Percentiles rank a stretch among this genome's conserved stretches.
These are phyloP conservation scores for Boletales sp. DNA, from an alignment of 768 basidiomycete species.

Conservation along the genomic window DNA sequence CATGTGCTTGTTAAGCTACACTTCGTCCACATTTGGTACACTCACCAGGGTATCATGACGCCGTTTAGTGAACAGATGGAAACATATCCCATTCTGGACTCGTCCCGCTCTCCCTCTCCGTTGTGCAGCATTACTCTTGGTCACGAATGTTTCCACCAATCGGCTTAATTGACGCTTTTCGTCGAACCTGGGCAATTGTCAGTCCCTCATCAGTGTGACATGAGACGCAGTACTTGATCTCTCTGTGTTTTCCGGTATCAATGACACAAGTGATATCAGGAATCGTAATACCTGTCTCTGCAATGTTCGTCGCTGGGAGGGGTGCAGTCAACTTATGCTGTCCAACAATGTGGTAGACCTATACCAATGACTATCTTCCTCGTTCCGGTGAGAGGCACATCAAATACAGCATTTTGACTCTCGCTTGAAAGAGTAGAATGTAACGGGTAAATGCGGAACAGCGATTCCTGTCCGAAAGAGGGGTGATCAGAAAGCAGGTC, in stretches of 20 bases:
- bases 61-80: constrained; percentile 90
- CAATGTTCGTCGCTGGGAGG: constrained; percentile 77
- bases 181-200: constrained; percentile 61
- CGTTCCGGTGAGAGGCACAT: constrained; percentile 72
- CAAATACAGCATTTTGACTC: constrained; percentile 87
- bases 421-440: constrained; percentile 94
- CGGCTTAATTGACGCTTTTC: constrained; percentile 96
- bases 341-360: constrained; percentile 12
- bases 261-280: constrained; percentile 97
- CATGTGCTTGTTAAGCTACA: neutral
- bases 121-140: constrained; percentile 88
- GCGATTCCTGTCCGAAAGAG: constrained; percentile 56
- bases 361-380: constrained; percentile 93
- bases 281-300: constrained; percentile 97
- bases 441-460: constrained; percentile 77
- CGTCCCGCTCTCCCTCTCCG: constrained; percentile 89
- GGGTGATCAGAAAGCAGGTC: constrained; percentile 78
- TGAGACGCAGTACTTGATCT: constrained; percentile 64
- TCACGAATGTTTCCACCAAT: constrained; percentile 86
- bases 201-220: constrained; percentile 4
- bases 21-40: neutral
- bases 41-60: constrained; percentile 76
- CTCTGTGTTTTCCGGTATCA: constrained; percentile 89
- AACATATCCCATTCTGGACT: constrained; percentile 85
- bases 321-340: neutral